phyloP scores from a whole-genome alignment of 2,329 filamentous ascomycete genomes.

The Fusarium hostae region DNA sequence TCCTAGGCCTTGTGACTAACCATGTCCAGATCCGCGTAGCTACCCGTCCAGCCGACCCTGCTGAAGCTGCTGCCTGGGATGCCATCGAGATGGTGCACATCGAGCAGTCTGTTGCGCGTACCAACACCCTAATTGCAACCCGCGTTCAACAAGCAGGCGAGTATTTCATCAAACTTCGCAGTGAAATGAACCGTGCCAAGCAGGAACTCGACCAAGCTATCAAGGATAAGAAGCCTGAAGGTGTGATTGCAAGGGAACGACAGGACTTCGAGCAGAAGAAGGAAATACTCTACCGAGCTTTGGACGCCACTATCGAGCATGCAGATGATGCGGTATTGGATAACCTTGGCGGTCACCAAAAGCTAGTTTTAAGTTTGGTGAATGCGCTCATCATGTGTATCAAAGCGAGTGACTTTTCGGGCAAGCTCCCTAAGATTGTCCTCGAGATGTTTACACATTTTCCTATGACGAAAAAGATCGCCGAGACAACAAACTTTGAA shows the following conservation, averaged over 20 bases:
- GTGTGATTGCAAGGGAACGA: conserved; percentile 53
- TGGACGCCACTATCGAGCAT: conserved; percentile 65
- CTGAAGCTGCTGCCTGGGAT: conserved; percentile 65
- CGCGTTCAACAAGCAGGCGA: conserved; percentile 64
- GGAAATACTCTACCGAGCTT: conserved; percentile 60
- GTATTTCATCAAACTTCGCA: conserved; percentile 60
- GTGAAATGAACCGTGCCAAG: conserved; percentile 60
- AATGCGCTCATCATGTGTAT: conserved; percentile 66
- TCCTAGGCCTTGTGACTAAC: conserved; percentile 4
- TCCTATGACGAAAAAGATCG: conserved; percentile 69
- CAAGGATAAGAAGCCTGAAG: conserved; percentile 55
- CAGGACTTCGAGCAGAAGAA: conserved; percentile 57
- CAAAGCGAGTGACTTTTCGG: conserved; percentile 62
- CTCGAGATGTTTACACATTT: conserved; percentile 70
- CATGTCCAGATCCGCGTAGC: conserved; percentile 52
- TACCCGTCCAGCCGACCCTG: conserved; percentile 56
- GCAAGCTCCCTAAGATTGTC: conserved; percentile 65
- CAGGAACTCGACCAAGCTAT: conserved; percentile 56
- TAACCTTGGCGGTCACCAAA: conserved; percentile 68
- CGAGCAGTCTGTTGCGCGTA: conserved; percentile 53
- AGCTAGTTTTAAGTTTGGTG: conserved; percentile 65
- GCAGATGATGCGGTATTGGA: conserved; percentile 67
- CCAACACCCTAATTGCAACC: conserved; percentile 55
- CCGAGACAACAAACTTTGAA: conserved; percentile 73
- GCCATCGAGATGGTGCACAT: conserved; percentile 62